Percentiles rank a stretch among this genome's conserved stretches.
These are phyloP conservation scores for Ophiostoma angusticollis DNA, from an alignment of 2,329 filamentous ascomycete genomes.

Conservation along the genomic window DNA sequence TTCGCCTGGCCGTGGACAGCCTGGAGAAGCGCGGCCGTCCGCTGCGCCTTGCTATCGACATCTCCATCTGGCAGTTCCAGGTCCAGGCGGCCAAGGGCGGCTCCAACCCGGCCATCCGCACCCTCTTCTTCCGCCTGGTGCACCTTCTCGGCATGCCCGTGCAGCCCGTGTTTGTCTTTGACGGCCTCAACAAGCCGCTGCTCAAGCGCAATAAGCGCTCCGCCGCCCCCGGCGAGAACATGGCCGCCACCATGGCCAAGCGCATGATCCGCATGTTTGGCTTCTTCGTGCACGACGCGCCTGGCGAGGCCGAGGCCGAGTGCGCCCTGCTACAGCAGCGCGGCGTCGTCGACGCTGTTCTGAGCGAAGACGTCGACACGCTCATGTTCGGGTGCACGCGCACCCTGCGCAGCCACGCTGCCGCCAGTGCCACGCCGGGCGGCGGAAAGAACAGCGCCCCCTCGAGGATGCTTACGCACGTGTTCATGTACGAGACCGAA, in stretches of 20 bases:
- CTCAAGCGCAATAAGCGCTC: constrained; percentile 81
- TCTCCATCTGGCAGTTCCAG: constrained; percentile 96
- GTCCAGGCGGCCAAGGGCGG: constrained; percentile 76
- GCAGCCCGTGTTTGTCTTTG: constrained; percentile 40
- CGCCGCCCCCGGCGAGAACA: constrained; percentile 43
- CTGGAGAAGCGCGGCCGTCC: constrained; percentile 59
- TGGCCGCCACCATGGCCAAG: constrained; percentile 67
- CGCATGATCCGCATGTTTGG: constrained; percentile 74
- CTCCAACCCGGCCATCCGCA: constrained; percentile 77
- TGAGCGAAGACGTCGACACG: constrained; percentile 94
- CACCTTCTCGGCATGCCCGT: constrained; percentile 35
- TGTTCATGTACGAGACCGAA: constrained; percentile 59
- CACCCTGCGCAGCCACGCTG: constrained; percentile 72
- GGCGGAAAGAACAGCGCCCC: constrained; percentile 64
- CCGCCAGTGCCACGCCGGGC: constrained; percentile 39
- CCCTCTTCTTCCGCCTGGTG: constrained; percentile 81
- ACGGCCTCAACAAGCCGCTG: constrained; percentile 39
- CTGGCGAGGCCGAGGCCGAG: constrained; percentile 91
- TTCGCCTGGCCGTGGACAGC: constrained; percentile 68
- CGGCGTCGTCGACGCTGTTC: constrained; percentile 79
- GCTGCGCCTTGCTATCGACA: constrained; percentile 79
- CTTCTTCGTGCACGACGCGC: constrained; percentile 72
- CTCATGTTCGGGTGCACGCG: constrained; percentile 87
- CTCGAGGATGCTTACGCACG: constrained; percentile 80
- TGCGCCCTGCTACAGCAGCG: constrained; percentile 74